Evolutionary conservation across 1,284 basidiomycete genomes (phyloP).

Genomic region (Chalciporus sp.): DNA sequence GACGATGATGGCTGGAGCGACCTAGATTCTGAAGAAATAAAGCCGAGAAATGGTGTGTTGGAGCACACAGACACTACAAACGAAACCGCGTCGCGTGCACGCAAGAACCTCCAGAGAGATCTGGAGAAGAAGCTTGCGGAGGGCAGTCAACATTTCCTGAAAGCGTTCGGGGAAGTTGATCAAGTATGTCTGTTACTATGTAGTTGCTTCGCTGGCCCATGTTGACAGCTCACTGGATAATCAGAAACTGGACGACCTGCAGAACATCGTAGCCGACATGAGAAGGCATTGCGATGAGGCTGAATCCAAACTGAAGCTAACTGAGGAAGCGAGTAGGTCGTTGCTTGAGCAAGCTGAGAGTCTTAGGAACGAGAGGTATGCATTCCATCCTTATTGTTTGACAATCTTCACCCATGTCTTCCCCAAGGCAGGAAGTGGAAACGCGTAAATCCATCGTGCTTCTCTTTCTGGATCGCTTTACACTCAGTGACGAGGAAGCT

Average conservation of each 20-base stretch:
- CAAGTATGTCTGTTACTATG: constrained; percentile 55
- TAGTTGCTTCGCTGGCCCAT: neutral
- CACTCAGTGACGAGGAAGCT: constrained; percentile 73
- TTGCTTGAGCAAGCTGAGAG: constrained; percentile 88
- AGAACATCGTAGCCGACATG: constrained; percentile 24
- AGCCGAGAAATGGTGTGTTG: constrained; percentile 11
- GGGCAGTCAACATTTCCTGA: constrained; percentile 80
- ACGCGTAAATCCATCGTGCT: constrained; percentile 74
- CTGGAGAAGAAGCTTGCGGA: constrained; percentile 81
- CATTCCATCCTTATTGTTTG: neutral
- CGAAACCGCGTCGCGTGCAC: constrained; percentile 67
- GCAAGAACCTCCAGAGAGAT: constrained; percentile 81
- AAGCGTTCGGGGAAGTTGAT: constrained; percentile 85
- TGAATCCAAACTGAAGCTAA: constrained; percentile 74
- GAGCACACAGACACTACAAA: constrained; percentile 35
- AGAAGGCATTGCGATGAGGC: constrained; percentile 42
- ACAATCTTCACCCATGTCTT: constrained; percentile 2
- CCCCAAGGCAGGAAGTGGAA: constrained; percentile 63
- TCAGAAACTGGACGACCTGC: constrained; percentile 29
- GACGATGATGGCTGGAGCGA: constrained; percentile 38
- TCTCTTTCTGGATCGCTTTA: constrained; percentile 85
- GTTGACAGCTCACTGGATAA: neutral
- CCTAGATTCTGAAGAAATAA: constrained; percentile 11
- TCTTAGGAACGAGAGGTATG: constrained; percentile 78
- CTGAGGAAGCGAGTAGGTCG: constrained; percentile 78